Evolutionary conservation across 495 filamentous ascomycete genomes (phyloP), one percentile per base, ranked within the genome.

Genomic region (Podospora tetraspora): DNA sequence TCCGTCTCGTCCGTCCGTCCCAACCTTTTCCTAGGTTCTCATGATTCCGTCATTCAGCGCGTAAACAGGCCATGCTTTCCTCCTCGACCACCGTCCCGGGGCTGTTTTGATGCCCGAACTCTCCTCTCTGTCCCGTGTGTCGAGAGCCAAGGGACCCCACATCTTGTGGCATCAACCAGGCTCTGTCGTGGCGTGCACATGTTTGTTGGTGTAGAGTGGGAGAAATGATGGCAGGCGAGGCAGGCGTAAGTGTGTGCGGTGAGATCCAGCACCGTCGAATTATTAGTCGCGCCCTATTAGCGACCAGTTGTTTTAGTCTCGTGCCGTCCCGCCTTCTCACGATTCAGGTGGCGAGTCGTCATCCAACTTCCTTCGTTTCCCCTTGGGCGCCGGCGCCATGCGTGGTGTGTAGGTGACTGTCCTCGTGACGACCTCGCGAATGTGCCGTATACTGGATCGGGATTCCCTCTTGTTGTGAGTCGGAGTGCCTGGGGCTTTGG

Each of bases 341-440:
- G 71, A 79, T 57, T 76, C 68, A 61, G 73, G 72, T 0, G 74
- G 71, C 34, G 76, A 72, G 29, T 76, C 71, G 66, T 82, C 82
- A 72, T 90, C 87, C 37, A 91, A 78, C 79, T 90, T 89, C 76
- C 90, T 85, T 78, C 88, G 80, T 83, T 92, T 92, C 66, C 90
- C 90, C 73, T 91, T 91, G 52, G 90, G 90, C 62, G 90, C 89
- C 19, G 89, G 88, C 13, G 80, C 84, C 87, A 90, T 89, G 66
- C 82, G 72, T 61, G 88, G 88, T 27, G 87, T 90, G 75, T 91
- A 91, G 8, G 90, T 92, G 61, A 92, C 90, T 19, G 90, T 92
- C 64, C 90, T 83, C 34, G 90, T 92, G 57, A 92, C 88, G 4
- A 91, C 88, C 75, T 92, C 88, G 27, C 87, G 80, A 63, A 91